Evolutionary conservation across 2,329 filamentous ascomycete species (phyloP).

Genomic region (Fusarium tricinctum): DNA sequence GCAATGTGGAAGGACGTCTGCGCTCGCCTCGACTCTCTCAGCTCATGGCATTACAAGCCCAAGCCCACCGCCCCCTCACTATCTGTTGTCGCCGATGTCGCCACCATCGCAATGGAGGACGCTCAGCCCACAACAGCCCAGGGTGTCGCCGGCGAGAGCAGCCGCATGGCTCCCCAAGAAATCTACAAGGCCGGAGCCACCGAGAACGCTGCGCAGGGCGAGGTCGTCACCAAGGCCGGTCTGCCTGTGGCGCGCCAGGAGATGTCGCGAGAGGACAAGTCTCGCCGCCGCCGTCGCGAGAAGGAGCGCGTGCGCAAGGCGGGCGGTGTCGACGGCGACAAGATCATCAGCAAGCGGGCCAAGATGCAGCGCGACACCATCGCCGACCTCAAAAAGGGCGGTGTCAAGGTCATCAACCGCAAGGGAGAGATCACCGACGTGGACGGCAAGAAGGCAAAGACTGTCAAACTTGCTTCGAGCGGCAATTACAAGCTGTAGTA

Average conservation of each 20-base stretch:
- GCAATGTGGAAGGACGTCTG: constrained; percentile 85
- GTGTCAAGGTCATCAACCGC: constrained; percentile 91
- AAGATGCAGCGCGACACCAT: constrained; percentile 65
- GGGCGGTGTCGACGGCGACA: constrained; percentile 62
- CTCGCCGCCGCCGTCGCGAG: constrained; percentile 79
- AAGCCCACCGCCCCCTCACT: constrained; percentile 85
- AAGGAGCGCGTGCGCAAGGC: constrained; percentile 88
- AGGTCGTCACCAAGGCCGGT: constrained; percentile 83
- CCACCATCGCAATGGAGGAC: constrained; percentile 95
- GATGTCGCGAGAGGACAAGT: constrained; percentile 88
- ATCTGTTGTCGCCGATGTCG: constrained; percentile 89
- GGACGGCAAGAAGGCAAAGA: constrained; percentile 80
- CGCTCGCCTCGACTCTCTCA: constrained; percentile 86
- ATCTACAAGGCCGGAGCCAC: constrained; percentile 84
- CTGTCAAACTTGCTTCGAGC: constrained; percentile 64
- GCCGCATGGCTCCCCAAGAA: constrained; percentile 92
- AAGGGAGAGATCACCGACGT: constrained; percentile 89
- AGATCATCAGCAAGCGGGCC: constrained; percentile 70
- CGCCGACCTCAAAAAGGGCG: constrained; percentile 82
- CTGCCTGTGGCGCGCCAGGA: constrained; percentile 85
- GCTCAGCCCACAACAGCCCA: constrained; percentile 87
- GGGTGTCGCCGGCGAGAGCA: constrained; percentile 76
- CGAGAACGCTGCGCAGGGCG: constrained; percentile 73
- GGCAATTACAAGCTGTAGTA: constrained; percentile 75
- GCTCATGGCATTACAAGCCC: constrained; percentile 95